Evolutionary conservation across 139 green algal genomes (phyloP).

Genomic region (Tetradesmus lagerheimii): DNA sequence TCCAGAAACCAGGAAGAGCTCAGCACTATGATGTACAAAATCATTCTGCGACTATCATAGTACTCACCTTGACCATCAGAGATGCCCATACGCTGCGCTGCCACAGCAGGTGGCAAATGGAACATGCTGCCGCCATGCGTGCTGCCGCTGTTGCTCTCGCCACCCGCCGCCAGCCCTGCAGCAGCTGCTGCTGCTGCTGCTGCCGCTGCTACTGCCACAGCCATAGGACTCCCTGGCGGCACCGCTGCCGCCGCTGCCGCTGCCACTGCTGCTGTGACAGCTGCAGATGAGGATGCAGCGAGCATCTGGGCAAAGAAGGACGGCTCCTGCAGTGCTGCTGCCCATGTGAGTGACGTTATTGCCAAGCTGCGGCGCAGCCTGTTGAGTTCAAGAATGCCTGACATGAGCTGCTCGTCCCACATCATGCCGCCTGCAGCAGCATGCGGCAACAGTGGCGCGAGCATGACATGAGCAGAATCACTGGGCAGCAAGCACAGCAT

Average conservation of each 20-base stretch:
- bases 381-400: constrained; percentile 70
- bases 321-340: constrained; percentile 67
- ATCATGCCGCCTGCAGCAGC: constrained; percentile 4
- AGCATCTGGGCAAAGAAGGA: constrained; percentile 42
- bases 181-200: constrained; percentile 28
- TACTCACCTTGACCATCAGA: constrained; percentile 21
- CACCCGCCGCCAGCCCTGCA: not conserved
- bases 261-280: not conserved
- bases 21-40: not conserved
- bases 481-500: too few species aligned
- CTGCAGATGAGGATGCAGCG: constrained; percentile 22
- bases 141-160: not conserved
- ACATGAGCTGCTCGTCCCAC: constrained; percentile 62
- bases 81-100: constrained; percentile 41
- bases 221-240: constrained; percentile 16
- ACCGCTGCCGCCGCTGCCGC: constrained; percentile 18
- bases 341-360: constrained; percentile 74
- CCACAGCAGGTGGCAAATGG: constrained; percentile 29
- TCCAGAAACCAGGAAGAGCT: not conserved
- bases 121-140: constrained; percentile 46
- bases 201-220: constrained; percentile 11
- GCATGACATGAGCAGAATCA: too few species aligned
- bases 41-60: not conserved
- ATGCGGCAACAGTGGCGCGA: not conserved
- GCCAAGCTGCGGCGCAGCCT: constrained; percentile 72